Conservation (phyloP, 352 stramenopile species). For the Pythium brassicae region DNA sequence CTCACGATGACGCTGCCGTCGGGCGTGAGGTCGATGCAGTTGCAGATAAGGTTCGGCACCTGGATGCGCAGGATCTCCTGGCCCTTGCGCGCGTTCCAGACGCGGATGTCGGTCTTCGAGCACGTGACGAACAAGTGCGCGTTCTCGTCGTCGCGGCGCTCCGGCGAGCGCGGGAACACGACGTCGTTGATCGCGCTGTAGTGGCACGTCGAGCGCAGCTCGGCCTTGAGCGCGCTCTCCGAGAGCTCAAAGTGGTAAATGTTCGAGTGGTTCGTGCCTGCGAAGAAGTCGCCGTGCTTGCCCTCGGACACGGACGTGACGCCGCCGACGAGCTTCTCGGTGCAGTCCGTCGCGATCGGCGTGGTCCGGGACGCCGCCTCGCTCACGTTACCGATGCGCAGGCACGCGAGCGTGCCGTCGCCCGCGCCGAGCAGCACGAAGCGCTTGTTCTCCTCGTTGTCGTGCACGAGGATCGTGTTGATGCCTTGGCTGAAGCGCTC, state of each 20-base stretch:
- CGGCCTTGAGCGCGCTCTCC: constrained; percentile 28
- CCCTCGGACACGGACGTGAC: constrained; percentile 89
- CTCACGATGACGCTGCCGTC: constrained; percentile 90
- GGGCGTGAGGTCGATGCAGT: constrained; percentile 88
- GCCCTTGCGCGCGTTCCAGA: constrained; percentile 92
- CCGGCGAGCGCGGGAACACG: constrained; percentile 79
- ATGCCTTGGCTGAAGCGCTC: constrained; percentile 93
- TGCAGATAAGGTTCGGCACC: constrained; percentile 96
- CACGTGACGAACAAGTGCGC: constrained; percentile 95
- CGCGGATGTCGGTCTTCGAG: constrained; percentile 92
- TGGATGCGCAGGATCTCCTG: constrained; percentile 96
- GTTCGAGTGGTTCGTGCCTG: constrained; percentile 93
- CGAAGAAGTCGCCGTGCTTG: constrained; percentile 84
- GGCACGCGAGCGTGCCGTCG: constrained; percentile 88
- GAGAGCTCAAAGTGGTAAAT: constrained; percentile 87
- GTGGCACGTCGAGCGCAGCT: constrained; percentile 90
- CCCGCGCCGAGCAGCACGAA: constrained; percentile 88
- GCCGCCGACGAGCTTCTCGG: constrained; percentile 87
- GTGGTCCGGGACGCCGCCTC: constrained; percentile 55
- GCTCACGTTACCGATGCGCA: constrained; percentile 71
- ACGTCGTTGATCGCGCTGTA: constrained; percentile 92
- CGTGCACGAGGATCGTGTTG: constrained; percentile 79
- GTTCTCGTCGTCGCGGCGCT: constrained; percentile 65
- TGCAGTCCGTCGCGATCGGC: constrained; percentile 56
- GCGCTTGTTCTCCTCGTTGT: constrained; percentile 85